Evolutionary conservation across 352 stramenopile genomes (phyloP).

Genomic region (Pythium vanterpoolii): DNA sequence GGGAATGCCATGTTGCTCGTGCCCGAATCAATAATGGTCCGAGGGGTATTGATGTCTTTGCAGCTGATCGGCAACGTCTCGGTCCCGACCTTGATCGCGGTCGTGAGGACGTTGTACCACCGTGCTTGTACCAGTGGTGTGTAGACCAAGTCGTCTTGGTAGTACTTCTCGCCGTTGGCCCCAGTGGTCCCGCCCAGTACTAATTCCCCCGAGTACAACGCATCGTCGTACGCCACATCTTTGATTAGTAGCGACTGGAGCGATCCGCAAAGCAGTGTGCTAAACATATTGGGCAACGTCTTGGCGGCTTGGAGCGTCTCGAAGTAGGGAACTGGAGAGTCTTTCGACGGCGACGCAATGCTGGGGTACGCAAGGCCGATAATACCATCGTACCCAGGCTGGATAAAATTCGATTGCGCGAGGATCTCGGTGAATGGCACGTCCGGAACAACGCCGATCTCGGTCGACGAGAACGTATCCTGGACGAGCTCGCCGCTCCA

Average conservation of each 20-base stretch:
- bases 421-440: conserved; percentile 65
- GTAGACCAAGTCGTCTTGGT: conserved; percentile 63
- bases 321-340: conserved; percentile 57
- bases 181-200: conserved; percentile 56
- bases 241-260: conserved; percentile 56
- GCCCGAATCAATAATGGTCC: conserved; percentile 74
- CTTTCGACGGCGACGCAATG: conserved; percentile 52
- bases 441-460: conserved; percentile 39
- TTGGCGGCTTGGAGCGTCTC: conserved; percentile 39
- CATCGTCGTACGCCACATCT: conserved; percentile 32
- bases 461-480: conserved; percentile 64
- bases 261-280: conserved; percentile 71
- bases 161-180: conserved; percentile 44
- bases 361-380: conserved; percentile 57
- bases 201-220: conserved; percentile 57
- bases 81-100: conserved; percentile 51
- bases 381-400: conserved; percentile 72
- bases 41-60: conserved; percentile 64
- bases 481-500: conserved; percentile 64
- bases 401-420: conserved; percentile 61
- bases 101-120: conserved; percentile 79
- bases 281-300: conserved; percentile 55
- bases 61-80: conserved; percentile 49
- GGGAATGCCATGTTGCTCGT: conserved; percentile 82
- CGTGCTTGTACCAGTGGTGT: conserved; percentile 71